These are phyloP conservation scores for Trypanosoma platydactyli DNA, from an alignment of 208 protist species.

Conservation along the genomic window DNA sequence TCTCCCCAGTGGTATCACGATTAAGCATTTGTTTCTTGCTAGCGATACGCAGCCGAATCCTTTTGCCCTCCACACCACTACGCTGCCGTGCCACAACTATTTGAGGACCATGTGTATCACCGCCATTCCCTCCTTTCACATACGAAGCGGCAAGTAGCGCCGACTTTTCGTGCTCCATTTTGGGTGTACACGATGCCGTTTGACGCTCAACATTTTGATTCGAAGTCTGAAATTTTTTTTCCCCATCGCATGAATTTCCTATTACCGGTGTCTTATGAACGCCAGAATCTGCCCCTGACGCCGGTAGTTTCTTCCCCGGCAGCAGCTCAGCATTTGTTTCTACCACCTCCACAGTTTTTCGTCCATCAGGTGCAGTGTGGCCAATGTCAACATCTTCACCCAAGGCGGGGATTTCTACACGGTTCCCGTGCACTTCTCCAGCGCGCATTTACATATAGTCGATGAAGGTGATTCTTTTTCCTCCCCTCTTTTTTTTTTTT, in stretches of 20 bases:
- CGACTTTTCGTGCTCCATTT: background rate
- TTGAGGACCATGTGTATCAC: background rate
- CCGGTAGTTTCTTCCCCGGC: background rate
- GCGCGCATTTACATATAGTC: background rate
- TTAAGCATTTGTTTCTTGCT: slow-evolving; percentile 14
- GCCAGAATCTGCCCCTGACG: no score
- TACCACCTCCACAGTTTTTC: background rate
- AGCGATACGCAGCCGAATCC: slow-evolving; percentile 19
- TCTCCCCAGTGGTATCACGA: background rate
- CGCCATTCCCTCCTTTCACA: background rate
- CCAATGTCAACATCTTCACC: background rate
- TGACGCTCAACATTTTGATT: background rate
- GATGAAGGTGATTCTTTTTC: no score
- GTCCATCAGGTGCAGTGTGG: background rate
- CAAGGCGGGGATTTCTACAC: background rate
- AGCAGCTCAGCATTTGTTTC: background rate
- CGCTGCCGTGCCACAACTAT: slow-evolving; percentile 12
- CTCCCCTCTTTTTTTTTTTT: no score
- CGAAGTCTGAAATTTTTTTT: no score
- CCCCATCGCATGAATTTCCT: background rate
- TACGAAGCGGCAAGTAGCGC: background rate
- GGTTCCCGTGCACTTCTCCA: background rate
- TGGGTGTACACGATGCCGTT: background rate
- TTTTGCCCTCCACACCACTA: background rate
- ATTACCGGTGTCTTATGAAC: background rate